Conservation (phyloP, 495 filamentous ascomycete species). For the Aspergillus olivimuriae region DNA sequence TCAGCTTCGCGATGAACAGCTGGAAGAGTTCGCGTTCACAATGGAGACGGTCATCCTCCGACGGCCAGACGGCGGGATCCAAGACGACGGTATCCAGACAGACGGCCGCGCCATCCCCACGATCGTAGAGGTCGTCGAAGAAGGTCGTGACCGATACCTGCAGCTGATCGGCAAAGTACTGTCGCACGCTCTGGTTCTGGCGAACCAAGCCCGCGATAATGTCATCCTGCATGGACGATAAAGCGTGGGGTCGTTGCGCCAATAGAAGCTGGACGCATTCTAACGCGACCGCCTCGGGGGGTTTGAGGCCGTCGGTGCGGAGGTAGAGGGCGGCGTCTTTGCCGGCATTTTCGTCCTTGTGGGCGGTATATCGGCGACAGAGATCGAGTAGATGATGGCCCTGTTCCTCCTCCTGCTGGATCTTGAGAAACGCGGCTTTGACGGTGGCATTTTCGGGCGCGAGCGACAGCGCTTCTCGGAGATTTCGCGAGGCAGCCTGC, state of each 20-base stretch:
- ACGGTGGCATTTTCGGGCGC: conserved; percentile 50
- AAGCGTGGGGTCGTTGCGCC: conserved; percentile 30
- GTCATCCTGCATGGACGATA: conserved; percentile 45
- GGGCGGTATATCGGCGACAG: conserved; percentile 47
- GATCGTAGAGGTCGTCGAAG: conserved; percentile 52
- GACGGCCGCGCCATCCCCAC: conserved; percentile 56
- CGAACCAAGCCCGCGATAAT: conserved; percentile 55
- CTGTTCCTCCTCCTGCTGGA: conserved; percentile 45
- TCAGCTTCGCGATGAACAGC: conserved; percentile 57
- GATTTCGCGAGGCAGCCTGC: conserved; percentile 51
- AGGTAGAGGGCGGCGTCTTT: conserved; percentile 52
- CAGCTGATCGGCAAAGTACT: conserved; percentile 45
- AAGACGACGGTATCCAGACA: conserved; percentile 51
- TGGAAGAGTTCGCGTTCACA: conserved; percentile 59
- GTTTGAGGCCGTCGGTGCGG: conserved; percentile 43
- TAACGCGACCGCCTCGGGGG: conserved; percentile 45
- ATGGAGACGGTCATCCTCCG: conserved; percentile 39
- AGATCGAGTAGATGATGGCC: conserved; percentile 44
- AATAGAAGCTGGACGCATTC: conserved; percentile 51
- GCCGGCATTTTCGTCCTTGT: conserved; percentile 47
- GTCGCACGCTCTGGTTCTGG: conserved; percentile 49
- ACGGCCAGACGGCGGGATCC: conserved; percentile 51
- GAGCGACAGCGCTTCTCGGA: conserved; percentile 58
- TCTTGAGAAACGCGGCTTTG: conserved; percentile 45
- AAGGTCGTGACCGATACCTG: conserved; percentile 43